These are phyloP conservation scores for Entelexis paramagnoliae DNA, from an alignment of 1,139 yeast species.

Conservation along the genomic window DNA sequence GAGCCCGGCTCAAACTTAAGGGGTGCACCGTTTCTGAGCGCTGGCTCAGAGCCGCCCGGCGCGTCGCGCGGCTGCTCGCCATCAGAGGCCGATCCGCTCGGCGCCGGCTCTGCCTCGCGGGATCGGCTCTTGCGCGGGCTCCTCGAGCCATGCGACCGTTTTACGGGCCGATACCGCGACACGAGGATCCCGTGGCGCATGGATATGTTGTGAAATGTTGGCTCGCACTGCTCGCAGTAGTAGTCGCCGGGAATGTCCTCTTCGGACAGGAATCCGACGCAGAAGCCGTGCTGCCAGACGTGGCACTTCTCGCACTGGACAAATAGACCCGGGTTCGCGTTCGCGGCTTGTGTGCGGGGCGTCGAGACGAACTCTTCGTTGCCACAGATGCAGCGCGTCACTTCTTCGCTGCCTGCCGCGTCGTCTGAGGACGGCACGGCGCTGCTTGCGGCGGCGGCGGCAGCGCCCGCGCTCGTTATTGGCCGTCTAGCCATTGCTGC, in stretches of 20 bases:
- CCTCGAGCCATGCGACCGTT: background rate
- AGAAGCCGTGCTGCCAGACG: conserved; percentile 91
- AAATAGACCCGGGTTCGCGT: conserved; percentile 65
- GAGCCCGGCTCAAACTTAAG: background rate
- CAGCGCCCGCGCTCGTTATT: conserved; percentile 1
- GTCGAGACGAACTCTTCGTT: conserved; percentile 51
- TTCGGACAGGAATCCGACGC: conserved; percentile 71
- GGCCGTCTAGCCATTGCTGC: conserved; percentile 15
- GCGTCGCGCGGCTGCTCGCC: background rate
- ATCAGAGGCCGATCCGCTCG: background rate
- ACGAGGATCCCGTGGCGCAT: conserved; percentile 39
- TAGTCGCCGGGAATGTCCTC: conserved; percentile 81
- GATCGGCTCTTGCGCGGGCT: conserved; percentile 2
- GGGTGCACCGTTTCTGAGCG: background rate
- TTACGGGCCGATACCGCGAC: conserved; percentile 36
- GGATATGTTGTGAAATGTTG: conserved; percentile 58
- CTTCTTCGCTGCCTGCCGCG: conserved; percentile 47
- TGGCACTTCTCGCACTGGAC: conserved; percentile 88
- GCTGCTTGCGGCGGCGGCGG: background rate
- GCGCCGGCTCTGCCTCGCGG: background rate
- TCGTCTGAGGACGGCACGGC: background rate
- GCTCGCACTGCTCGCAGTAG: conserved; percentile 86
- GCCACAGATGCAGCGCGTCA: conserved; percentile 85
- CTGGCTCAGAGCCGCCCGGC: background rate
- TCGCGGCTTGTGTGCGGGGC: conserved; percentile 40